Conservation (phyloP, 106 monocot species). For the Cymbidium sinense region DNA sequence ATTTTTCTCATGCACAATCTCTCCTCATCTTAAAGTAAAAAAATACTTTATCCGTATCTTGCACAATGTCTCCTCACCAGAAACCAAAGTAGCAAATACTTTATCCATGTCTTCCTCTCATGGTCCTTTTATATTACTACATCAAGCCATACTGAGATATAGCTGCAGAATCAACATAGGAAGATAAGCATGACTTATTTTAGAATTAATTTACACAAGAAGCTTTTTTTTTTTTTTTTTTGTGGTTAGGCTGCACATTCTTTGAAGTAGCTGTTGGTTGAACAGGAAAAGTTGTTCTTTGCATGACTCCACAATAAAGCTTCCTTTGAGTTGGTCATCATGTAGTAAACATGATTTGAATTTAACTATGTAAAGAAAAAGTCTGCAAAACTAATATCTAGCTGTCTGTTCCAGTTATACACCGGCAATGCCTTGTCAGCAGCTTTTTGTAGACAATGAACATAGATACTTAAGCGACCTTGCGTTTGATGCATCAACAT, state of each 20-base stretch:
- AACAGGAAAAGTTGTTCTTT: background rate
- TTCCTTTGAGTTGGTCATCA: background rate
- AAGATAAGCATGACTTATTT: background rate
- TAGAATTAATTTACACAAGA: background rate
- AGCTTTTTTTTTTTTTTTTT: background rate
- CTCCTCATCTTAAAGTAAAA: no score
- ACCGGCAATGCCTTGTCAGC: constrained; percentile 25
- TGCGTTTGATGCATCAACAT: constrained; percentile 27
- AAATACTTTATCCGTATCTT: no score
- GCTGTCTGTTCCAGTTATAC: constrained; percentile 28
- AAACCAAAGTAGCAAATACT: no score
- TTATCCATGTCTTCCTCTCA: background rate
- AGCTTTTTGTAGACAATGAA: constrained; percentile 35
- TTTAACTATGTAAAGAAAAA: background rate
- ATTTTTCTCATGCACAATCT: no score
- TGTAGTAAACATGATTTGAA: no score
- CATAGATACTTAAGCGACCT: constrained; percentile 36
- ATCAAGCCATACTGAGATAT: background rate
- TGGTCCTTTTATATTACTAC: background rate
- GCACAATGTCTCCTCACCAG: no score
- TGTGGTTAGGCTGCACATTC: background rate
- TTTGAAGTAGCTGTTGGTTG: background rate
- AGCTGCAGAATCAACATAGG: background rate
- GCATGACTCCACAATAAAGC: background rate
- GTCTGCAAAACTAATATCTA: background rate